Base-by-base conservation (phyloP, 352 stramenopile species). In the Phytopythium mirpurense region DNA sequence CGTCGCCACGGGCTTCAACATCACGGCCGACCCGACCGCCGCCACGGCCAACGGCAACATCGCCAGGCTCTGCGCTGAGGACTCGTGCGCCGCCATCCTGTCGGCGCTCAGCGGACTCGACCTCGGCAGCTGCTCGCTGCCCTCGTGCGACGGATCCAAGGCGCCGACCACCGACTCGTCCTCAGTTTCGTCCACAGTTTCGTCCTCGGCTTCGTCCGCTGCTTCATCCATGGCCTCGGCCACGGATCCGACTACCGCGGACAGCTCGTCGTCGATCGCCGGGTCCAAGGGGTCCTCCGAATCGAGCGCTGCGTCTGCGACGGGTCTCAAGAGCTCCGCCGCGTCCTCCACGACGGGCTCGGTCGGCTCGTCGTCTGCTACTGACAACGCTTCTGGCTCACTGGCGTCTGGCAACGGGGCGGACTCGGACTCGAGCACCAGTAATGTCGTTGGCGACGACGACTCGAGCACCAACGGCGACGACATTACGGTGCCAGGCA, bases 401-500 rank as follows among this genome's bases (percentile, higher is more conserved):
- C 8, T 21, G 18, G 23, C 38, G 8, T 21, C 38, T 44, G 38
- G 38, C n/a, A 44, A 38, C 27, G 27, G 12, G 26, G 18, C 44
- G 7, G 19, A 38, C 44, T 37, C 44, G 1, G 14, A 8, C 26
- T 36, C 44, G 0, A 35, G 44, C 27, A 16, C 44, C 7, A 32
- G 29, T n/a, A 9, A 32, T 9, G 29, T 32, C 29, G 29, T 32
- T 32, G 29, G 29, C 29, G 29, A 27, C 32, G 46, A 27, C 23
- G 61, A 63, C 50, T 59, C 54, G 21, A 59, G 45, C 19, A 27
- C 43, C 23, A 67, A 34, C 26, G 51, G 45, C 31, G 36, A 56
- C 23, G 58, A 57, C 26, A 56, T 56, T 4, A 42, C 48, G 12
- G 37, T 54, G 26, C 45, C 47, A 3, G 38, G 38, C 38, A 44